Evolutionary conservation across 352 stramenopile species (phyloP).

Genomic region (Pythium rhizo-oryzae): DNA sequence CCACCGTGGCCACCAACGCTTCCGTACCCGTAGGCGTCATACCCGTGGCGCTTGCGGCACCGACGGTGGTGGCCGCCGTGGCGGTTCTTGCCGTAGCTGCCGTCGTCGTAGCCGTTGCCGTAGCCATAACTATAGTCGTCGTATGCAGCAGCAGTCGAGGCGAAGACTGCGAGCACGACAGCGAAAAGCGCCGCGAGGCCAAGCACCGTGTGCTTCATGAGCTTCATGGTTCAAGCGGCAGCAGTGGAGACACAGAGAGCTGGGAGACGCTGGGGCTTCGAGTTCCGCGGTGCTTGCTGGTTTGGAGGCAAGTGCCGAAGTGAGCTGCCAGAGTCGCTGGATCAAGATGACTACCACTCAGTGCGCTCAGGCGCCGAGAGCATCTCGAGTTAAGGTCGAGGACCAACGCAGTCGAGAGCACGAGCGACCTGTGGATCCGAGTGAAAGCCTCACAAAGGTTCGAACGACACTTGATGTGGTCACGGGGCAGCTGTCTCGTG

Average conservation of each 20-base stretch:
- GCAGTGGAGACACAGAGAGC: background rate
- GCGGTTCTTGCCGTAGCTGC: background rate
- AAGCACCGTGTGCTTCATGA: background rate
- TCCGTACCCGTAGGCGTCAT: background rate
- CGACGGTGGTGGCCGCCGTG: no score
- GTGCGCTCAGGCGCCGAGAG: no score
- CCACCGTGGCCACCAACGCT: background rate
- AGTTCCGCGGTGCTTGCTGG: background rate
- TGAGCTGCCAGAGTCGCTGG: background rate
- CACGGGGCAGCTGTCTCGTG: no score
- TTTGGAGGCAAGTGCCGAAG: background rate
- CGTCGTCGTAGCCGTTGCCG: background rate
- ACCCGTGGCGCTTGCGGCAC: background rate
- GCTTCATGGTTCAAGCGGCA: background rate
- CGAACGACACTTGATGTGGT: no score
- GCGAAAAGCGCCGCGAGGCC: background rate
- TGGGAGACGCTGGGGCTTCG: background rate
- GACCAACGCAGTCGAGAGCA: no score
- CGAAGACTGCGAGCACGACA: background rate
- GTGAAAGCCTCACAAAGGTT: no score
- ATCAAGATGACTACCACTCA: no score
- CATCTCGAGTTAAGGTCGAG: no score
- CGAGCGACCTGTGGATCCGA: no score
- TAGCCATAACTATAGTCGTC: background rate
- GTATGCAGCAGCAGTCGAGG: background rate